Evolutionary conservation across 805 yeast species (phyloP).

Genomic region (Kazachstania bromeliacearum): DNA sequence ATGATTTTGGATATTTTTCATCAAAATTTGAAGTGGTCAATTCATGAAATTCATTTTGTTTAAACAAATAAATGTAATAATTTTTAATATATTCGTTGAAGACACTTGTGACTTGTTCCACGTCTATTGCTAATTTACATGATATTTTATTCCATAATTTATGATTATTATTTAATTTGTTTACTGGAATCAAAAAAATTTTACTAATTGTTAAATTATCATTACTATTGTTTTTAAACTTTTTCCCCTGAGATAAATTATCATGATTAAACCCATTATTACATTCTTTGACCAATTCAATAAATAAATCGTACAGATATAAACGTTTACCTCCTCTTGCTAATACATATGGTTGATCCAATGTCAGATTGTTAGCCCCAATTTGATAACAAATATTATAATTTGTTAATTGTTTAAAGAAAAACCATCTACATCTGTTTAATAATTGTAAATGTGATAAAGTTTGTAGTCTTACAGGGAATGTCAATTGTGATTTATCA

Average conservation of each 20-base stretch:
- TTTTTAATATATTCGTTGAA: constrained; percentile 22
- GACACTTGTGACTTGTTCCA: constrained; percentile 7
- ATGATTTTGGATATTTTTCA: constrained; percentile 28
- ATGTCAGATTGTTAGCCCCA: background rate
- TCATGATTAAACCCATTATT: too few species aligned
- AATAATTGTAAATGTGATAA: constrained; percentile 53
- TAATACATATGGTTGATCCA: constrained; percentile 3
- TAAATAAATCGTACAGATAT: constrained; percentile 34
- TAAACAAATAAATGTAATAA: constrained; percentile 30
- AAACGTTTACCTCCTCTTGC: constrained; percentile 8
- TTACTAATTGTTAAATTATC: too few species aligned
- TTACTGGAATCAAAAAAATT: constrained; percentile 1
- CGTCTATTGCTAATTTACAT: constrained; percentile 6
- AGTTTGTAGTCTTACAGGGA: constrained; percentile 61
- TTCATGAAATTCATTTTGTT: constrained; percentile 6
- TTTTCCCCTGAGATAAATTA: too few species aligned
- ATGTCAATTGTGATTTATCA: constrained; percentile 43
- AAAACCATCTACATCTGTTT: constrained; percentile 54
- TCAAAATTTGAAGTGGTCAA: constrained; percentile 7
- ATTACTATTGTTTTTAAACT: too few species aligned
- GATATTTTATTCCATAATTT: constrained; percentile 24
- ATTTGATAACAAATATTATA: constrained; percentile 27
- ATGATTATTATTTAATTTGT: constrained; percentile 8
- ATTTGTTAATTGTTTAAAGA: constrained; percentile 51
- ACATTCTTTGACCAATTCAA: constrained; percentile 23